phyloP scores from a whole-genome alignment of 1,284 basidiomycete species.

The Phaffia rhodozyma region DNA sequence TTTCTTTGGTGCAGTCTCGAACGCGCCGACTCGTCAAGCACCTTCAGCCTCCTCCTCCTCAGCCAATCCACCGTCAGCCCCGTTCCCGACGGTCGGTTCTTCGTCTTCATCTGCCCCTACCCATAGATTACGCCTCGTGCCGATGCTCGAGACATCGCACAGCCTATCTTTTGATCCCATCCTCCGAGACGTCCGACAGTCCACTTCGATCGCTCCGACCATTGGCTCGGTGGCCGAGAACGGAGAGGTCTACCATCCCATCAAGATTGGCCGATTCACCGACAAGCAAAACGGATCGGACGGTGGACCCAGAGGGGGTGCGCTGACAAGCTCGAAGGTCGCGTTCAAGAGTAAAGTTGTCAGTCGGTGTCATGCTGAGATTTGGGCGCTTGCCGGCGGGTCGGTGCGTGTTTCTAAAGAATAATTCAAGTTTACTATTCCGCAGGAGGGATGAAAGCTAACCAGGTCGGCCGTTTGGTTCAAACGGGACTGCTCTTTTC shows the following conservation, averaged over 20 bases:
- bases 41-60: background rate
- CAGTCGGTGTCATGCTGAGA: constrained; percentile 83
- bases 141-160: constrained; percentile 79
- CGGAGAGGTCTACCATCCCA: constrained; percentile 43
- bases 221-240: constrained; percentile 20
- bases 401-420: constrained; percentile 32
- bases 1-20: background rate
- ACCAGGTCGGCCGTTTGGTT: background rate
- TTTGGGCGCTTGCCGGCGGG: constrained; percentile 58
- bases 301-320: constrained; percentile 35
- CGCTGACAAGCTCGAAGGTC: constrained; percentile 64
- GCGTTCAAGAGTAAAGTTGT: constrained; percentile 97
- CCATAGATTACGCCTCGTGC: constrained; percentile 65
- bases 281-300: constrained; percentile 42
- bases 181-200: constrained; percentile 60
- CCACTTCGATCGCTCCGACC: constrained; percentile 21
- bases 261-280: constrained; percentile 86
- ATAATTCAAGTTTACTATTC: no score
- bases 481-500: background rate
- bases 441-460: no score
- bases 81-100: background rate
- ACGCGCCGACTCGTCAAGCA: background rate
- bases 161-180: constrained; percentile 90
- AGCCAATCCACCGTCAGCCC: background rate
- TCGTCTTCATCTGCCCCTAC: constrained; percentile 21